A percentile compares a stretch with the other conserved stretches of the same genome.
phyloP scores from a whole-genome alignment of 2,329 filamentous ascomycete species.

The Alternaria hordeiaustralica region DNA sequence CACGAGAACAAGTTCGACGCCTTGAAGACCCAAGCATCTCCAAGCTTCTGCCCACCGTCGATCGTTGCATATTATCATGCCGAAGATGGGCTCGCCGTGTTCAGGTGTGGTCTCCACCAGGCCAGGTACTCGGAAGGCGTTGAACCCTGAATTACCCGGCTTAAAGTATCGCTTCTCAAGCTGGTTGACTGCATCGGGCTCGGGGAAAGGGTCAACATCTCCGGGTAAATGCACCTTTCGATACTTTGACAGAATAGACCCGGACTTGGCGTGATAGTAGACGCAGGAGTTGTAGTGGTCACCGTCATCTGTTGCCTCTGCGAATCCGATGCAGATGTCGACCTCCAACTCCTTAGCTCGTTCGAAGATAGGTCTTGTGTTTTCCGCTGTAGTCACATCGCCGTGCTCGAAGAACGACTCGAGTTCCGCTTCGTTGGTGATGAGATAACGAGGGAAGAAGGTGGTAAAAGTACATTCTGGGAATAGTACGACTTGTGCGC shows the following conservation, averaged over 20 bases:
- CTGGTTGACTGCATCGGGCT: constrained; percentile 58
- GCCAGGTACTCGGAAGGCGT: constrained; percentile 34
- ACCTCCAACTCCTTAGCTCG: constrained; percentile 54
- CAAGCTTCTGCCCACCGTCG: constrained; percentile 60
- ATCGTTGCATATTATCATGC: constrained; percentile 64
- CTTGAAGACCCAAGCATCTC: constrained; percentile 59
- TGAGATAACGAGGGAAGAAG: constrained; percentile 61
- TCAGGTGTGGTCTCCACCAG: constrained; percentile 22
- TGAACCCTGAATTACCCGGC: constrained; percentile 59
- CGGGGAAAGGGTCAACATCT: constrained; percentile 26
- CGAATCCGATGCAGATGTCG: constrained; percentile 62
- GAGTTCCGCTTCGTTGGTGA: constrained; percentile 53
- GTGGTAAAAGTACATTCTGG: constrained; percentile 62
- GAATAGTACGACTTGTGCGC: constrained; percentile 58
- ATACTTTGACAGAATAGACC: constrained; percentile 27
- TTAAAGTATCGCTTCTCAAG: constrained; percentile 63
- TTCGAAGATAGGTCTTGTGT: constrained; percentile 57
- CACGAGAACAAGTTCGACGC: constrained; percentile 51
- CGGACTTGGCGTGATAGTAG: constrained; percentile 25
- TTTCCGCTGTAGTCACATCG: constrained; percentile 49
- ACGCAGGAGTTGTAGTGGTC: constrained; percentile 31
- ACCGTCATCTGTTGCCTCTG: constrained; percentile 54
- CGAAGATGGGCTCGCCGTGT: constrained; percentile 57
- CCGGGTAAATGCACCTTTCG: constrained; percentile 28
- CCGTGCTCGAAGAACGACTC: constrained; percentile 59